Percentiles rank a stretch among this genome's conserved stretches.
These are phyloP conservation scores for Cyanophora paradoxa DNA, from an alignment of 78 protist species.

Conservation along the genomic window DNA sequence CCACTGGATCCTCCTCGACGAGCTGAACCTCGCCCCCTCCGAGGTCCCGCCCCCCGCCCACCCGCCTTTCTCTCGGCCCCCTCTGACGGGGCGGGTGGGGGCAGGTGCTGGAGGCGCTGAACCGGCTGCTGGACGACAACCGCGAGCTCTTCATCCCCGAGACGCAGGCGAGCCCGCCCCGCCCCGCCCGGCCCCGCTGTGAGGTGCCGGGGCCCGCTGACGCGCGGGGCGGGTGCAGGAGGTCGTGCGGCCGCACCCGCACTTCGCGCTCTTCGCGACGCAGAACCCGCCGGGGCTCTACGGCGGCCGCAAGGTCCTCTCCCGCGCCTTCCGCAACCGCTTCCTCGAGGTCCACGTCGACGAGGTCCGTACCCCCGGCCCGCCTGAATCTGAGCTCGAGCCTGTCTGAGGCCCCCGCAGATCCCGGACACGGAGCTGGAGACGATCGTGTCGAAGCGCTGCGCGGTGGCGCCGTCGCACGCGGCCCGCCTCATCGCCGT, in stretches of 20 bases:
- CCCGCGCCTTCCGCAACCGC: slow-evolving; percentile 73
- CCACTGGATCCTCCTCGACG: slow-evolving; percentile 98
- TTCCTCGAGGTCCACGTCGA: slow-evolving; percentile 93
- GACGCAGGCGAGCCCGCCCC: slow-evolving; percentile 85
- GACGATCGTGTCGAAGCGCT: slow-evolving; percentile 71
- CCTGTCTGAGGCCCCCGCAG: no score
- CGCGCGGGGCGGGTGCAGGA: no score
- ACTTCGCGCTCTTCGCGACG: slow-evolving; percentile 98
- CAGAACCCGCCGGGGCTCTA: slow-evolving; percentile 99
- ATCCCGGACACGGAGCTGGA: slow-evolving; percentile 85
- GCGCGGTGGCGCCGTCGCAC: slow-evolving; percentile 70
- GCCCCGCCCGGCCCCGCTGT: no score
- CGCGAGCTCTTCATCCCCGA: slow-evolving; percentile 97
- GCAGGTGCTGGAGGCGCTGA: slow-evolving; percentile 96
- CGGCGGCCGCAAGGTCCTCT: slow-evolving; percentile 94
- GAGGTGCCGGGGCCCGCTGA: no score
- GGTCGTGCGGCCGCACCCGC: slow-evolving; percentile 86
- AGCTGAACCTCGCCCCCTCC: slow-evolving; percentile 99
- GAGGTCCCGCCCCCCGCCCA: slow-evolving; percentile 60
- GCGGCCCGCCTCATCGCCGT: slow-evolving; percentile 41
- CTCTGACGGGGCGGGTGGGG: background rate
- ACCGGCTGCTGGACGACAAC: slow-evolving; percentile 98
- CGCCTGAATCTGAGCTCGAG: no score
- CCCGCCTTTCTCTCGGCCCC: background rate
- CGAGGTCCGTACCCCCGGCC: no score